Evolutionary conservation across 768 basidiomycete species (phyloP).

Genomic region (Russula brevipes): DNA sequence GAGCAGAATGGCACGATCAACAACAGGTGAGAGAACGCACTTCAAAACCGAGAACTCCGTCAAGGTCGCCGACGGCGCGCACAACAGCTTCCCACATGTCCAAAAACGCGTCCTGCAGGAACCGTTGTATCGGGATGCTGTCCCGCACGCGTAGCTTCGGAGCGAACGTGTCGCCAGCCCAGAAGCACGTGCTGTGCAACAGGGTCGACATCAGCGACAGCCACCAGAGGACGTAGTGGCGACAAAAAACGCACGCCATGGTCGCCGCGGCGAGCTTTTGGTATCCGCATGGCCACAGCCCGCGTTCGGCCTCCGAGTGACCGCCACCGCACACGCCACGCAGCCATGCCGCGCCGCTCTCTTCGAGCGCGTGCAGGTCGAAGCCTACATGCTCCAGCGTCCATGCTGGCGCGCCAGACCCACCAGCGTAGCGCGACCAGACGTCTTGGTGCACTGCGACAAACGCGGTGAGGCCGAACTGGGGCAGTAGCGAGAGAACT

Average conservation of each 20-base stretch:
- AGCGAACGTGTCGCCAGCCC: constrained; percentile 85
- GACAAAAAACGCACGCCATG: constrained; percentile 62
- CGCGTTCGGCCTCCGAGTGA: constrained; percentile 69
- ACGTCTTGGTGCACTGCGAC: constrained; percentile 91
- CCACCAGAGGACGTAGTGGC: background rate
- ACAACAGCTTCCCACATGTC: constrained; percentile 69
- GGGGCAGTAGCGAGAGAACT: constrained; percentile 62
- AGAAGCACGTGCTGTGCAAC: constrained; percentile 72
- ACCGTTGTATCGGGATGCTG: constrained; percentile 66
- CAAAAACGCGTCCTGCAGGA: constrained; percentile 77
- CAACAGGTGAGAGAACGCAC: constrained; percentile 37
- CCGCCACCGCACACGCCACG: constrained; percentile 73
- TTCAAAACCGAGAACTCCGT: constrained; percentile 86
- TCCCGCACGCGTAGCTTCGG: constrained; percentile 61
- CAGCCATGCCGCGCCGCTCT: constrained; percentile 83
- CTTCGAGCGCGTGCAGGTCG: constrained; percentile 72
- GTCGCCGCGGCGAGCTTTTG: constrained; percentile 90
- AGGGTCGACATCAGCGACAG: background rate
- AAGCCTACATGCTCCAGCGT: constrained; percentile 84
- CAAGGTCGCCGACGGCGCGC: constrained; percentile 61
- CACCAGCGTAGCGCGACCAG: constrained; percentile 92
- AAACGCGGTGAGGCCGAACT: constrained; percentile 69
- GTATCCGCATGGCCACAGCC: constrained; percentile 92
- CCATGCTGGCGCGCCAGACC: constrained; percentile 97
- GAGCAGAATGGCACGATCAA: background rate